Conservation (phyloP, 225 moss, liverwort and hornwort genomes). For the Bryoerythrophyllum caledonicum region DNA sequence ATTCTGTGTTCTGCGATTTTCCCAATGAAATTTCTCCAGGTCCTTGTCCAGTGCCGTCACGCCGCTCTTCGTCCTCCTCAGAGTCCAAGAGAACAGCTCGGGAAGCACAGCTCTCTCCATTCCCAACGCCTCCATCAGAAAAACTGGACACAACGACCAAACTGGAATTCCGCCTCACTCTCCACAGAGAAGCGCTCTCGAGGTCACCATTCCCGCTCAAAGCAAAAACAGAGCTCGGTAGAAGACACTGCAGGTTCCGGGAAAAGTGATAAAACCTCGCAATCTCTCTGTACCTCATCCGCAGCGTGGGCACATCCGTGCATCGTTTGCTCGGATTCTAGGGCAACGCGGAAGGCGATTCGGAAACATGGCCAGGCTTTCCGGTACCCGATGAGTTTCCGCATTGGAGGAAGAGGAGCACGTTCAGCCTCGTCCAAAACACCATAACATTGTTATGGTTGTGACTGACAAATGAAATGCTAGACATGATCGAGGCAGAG, state of each 20-base stretch:
- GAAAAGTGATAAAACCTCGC: conserved; percentile 1
- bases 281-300: conserved; percentile 13
- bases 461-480: neutral
- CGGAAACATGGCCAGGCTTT: conserved; percentile 20
- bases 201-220: neutral
- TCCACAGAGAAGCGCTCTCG: neutral
- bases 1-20: conserved; percentile 21
- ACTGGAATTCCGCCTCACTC: conserved; percentile 19
- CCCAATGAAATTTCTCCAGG: neutral
- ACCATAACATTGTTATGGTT: neutral
- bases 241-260: conserved; percentile 27
- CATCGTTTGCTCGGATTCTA: conserved; percentile 27
- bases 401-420: conserved; percentile 44
- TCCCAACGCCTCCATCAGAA: neutral
- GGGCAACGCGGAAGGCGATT: conserved; percentile 15
- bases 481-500: neutral
- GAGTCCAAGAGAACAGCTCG: conserved; percentile 7
- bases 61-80: conserved; percentile 1
- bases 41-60: neutral
- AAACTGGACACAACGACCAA: conserved; percentile 21
- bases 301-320: neutral
- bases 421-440: neutral
- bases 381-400: conserved; percentile 43
- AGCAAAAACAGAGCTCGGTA: conserved; percentile 25
- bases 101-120: neutral